These are phyloP conservation scores for Phialophora tarda DNA, from an alignment of 2,329 filamentous ascomycete species.

Conservation along the genomic window DNA sequence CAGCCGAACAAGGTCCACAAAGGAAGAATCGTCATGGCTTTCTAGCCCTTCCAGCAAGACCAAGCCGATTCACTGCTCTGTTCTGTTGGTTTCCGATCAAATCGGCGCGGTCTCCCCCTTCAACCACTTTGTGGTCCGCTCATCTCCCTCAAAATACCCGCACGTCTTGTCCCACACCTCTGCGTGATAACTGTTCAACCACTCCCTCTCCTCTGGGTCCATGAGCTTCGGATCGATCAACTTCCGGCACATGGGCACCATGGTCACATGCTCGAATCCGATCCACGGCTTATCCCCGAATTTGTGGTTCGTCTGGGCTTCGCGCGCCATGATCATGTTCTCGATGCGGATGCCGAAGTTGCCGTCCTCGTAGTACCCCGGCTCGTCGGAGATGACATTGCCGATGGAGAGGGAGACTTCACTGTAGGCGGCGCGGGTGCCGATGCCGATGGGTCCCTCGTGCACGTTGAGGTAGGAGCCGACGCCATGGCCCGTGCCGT, in stretches of 20 bases:
- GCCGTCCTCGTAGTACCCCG: constrained; percentile 96
- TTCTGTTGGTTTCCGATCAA: constrained; percentile 15
- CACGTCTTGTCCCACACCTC: constrained; percentile 84
- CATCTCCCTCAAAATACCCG: constrained; percentile 74
- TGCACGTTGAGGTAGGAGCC: constrained; percentile 96
- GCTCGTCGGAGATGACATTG: constrained; percentile 95
- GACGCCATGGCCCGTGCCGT: constrained; percentile 94
- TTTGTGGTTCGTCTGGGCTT: constrained; percentile 81
- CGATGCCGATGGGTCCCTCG: constrained; percentile 95
- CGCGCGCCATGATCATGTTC: constrained; percentile 89
- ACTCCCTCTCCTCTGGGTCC: constrained; percentile 75
- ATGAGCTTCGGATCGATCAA: constrained; percentile 78
- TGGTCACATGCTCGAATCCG: constrained; percentile 95
- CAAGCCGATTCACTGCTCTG: not conserved
- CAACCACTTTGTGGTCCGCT: constrained; percentile 77
- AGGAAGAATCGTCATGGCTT: not conserved
- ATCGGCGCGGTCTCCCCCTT: constrained; percentile 65
- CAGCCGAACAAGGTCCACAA: not conserved
- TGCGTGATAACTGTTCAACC: constrained; percentile 84
- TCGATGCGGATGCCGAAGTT: constrained; percentile 95
- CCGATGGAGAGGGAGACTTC: constrained; percentile 89
- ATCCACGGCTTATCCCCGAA: constrained; percentile 95
- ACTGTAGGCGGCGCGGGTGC: constrained; percentile 86
- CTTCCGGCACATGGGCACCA: constrained; percentile 92
- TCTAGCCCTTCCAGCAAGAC: not conserved